Evolutionary conservation across 805 yeast genomes (phyloP).

Genomic region (Candida alai): DNA sequence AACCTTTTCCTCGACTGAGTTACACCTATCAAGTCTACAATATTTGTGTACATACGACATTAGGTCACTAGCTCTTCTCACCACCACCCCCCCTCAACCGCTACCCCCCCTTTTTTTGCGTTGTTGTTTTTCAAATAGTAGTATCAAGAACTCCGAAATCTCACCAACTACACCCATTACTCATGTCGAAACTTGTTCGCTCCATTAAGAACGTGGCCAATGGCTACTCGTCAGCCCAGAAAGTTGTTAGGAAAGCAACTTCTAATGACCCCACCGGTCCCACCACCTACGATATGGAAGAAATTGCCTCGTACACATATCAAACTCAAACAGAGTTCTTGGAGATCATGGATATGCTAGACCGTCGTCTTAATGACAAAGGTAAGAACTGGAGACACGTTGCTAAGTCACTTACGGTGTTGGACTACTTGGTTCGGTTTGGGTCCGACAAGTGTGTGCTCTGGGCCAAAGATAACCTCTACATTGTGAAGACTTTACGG

Average conservation of each 20-base stretch:
- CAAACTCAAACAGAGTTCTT: slow-evolving; percentile 67
- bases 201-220: slow-evolving; percentile 83
- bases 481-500: slow-evolving; percentile 82
- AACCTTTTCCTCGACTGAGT: no score
- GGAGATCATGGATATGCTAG: slow-evolving; percentile 92
- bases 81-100: neutral
- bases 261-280: slow-evolving; percentile 87
- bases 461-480: slow-evolving; percentile 89
- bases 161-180: neutral
- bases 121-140: no score
- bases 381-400: slow-evolving; percentile 98
- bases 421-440: slow-evolving; percentile 78
- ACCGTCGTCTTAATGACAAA: slow-evolving; percentile 87
- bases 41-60: neutral
- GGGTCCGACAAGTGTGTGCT: slow-evolving; percentile 87
- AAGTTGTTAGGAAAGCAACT: slow-evolving; percentile 87
- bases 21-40: neutral
- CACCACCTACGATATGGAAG: slow-evolving; percentile 76
- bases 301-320: slow-evolving; percentile 70
- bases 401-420: slow-evolving; percentile 83
- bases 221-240: slow-evolving; percentile 84
- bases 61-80: no score
- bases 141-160: no score
- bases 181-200: slow-evolving; percentile 78
- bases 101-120: neutral